Conservation (phyloP, 1,284 basidiomycete genomes). For the Naganishia albida region DNA sequence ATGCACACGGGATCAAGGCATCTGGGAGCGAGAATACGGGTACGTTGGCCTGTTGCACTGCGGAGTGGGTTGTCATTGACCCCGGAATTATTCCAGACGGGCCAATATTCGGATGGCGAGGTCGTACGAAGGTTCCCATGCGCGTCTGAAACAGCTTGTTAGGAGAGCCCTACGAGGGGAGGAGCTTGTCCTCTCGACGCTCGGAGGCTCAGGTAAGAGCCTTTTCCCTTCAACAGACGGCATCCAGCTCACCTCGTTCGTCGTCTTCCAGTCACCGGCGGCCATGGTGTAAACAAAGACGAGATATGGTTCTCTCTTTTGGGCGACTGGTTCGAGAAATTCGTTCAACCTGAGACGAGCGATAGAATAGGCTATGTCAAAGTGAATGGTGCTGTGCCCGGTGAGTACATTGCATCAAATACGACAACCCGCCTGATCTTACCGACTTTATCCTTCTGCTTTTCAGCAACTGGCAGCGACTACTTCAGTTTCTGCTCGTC, state of each 20-base stretch:
- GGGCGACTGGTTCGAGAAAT: conserved; percentile 43
- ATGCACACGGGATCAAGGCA: conserved; percentile 13
- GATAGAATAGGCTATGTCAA: conserved; percentile 1
- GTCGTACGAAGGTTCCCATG: conserved; percentile 30
- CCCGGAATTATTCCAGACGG: conserved; percentile 8
- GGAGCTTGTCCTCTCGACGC: conserved; percentile 42
- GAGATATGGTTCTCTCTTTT: conserved; percentile 49
- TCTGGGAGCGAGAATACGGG: conserved; percentile 28
- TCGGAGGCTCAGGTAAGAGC: conserved; percentile 51
- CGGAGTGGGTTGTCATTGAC: not conserved
- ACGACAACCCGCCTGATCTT: not conserved
- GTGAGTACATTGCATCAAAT: conserved; percentile 33
- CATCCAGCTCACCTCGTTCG: not conserved
- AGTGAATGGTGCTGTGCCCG: conserved; percentile 49
- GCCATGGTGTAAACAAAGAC: conserved; percentile 43
- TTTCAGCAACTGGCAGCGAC: conserved; percentile 48
- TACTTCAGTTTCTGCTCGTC: conserved; percentile 53
- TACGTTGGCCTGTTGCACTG: not conserved
- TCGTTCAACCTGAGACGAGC: conserved; percentile 33
- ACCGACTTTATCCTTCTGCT: not conserved
- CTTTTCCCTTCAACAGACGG: not conserved
- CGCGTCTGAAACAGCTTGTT: conserved; percentile 37
- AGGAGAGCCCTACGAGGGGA: conserved; percentile 47
- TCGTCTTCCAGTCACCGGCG: conserved; percentile 45
- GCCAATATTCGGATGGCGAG: conserved; percentile 25